Evolutionary conservation across 306 rosid genomes (phyloP).

Genomic region (Malus domestica): ASM211411v1 NC_041797.1:7766501-7767000

Average conservation of each 20-base stretch:
- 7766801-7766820: neutral
- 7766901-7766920: neutral
- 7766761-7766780: conserved; percentile 3
- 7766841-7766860: too few relatives aligned
- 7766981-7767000: too few relatives aligned
- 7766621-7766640: conserved; percentile 32
- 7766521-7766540: conserved; percentile 28
- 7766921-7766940: too few relatives aligned
- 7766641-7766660: neutral
- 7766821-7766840: neutral
- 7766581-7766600: neutral
- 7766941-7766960: too few relatives aligned
- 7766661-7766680: conserved; percentile 57
- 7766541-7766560: conserved; percentile 35
- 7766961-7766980: too few relatives aligned
- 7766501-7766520: conserved; percentile 29
- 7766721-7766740: conserved; percentile 13
- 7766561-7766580: conserved; percentile 14
- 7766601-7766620: conserved; percentile 10
- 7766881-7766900: too few relatives aligned
- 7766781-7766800: neutral
- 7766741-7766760: neutral
- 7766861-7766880: too few relatives aligned
- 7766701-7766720: neutral
- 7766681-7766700: conserved; percentile 23